Base-by-base conservation (phyloP, 176 grass and related monocot genomes). In the Dactylis glomerata region DNA sequence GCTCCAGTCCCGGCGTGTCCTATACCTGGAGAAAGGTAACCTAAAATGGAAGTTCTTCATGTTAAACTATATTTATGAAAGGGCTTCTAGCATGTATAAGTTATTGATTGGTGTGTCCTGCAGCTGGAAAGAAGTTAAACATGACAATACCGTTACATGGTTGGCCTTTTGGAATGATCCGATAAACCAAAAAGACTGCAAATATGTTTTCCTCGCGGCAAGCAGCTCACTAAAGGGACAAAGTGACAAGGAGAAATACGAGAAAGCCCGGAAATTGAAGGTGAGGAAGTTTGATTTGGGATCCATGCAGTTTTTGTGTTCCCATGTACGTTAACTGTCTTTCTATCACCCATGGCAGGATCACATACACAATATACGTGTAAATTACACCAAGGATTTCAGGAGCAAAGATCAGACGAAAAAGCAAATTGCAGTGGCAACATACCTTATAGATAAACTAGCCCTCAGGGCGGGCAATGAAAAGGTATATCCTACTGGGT, bases 391-490 rank as follows among this genome's bases (percentile, higher is more conserved):
- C 9, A 94, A 80, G 75, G 97, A 94, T 88, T 99, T 96, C 66
- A 87, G 13, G 40, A 91, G 72, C 80, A 94, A 91, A 83, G 88
- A 96, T 89, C 6, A 19, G 31, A 26, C 71, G 0, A 94, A 59
- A 52, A 92, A 84, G 41, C 93, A 99, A 88, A 92, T 96, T 72
- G 93, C 97, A 9, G 97, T 96, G 86, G 97, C 93, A 0, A 99
- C 97, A 41, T 99, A 99, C 73, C 91, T 99, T 85, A 99, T 99
- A 61, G 97, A 99, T 94, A 99, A 96, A 51, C 84, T 99, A 79
- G 97, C 97, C 56, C 93, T 96, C 40, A 94, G 97, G 75, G 93
- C 92, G 14, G 92, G 97, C 84, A 96, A 99, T 92, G 97, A 99
- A 91, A 99, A 99, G 97, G 93, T 99, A 91, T 68, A 16, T 76